Evolutionary conservation across 352 stramenopile species (phyloP).

Genomic region (Elongisporangium senticosum): DNA sequence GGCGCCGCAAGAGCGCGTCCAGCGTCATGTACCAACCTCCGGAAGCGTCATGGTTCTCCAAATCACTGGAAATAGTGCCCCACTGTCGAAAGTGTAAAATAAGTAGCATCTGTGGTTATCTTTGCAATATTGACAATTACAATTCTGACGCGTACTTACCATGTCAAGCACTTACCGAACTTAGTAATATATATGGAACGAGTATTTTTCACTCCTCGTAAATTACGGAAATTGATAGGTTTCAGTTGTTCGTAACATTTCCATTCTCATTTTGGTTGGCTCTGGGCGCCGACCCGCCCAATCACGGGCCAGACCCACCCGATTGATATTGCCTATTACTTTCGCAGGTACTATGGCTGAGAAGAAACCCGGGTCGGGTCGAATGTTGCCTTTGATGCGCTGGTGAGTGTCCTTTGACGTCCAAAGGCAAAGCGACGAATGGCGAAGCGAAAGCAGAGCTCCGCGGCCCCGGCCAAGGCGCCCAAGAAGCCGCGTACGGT

Average conservation of each 20-base stretch:
- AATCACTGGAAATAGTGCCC: not conserved
- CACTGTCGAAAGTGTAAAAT: not conserved
- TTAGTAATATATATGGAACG: too few relatives aligned
- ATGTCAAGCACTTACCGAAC: too few relatives aligned
- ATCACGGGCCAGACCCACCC: not conserved
- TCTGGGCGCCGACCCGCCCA: not conserved
- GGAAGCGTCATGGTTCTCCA: slow-evolving; percentile 6
- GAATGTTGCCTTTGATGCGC: not conserved
- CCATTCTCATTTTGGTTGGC: not conserved
- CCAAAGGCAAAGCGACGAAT: not conserved
- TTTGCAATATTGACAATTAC: not conserved
- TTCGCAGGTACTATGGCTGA: not conserved
- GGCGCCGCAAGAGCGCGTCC: not conserved
- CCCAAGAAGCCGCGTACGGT: not conserved
- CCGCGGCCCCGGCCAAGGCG: not conserved
- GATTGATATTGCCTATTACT: not conserved
- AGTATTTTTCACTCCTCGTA: not conserved
- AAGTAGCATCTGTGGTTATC: not conserved
- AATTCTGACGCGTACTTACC: too few relatives aligned
- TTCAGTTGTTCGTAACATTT: not conserved
- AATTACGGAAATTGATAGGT: not conserved
- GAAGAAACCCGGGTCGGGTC: not conserved
- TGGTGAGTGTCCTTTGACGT: not conserved
- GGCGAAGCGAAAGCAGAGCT: not conserved
- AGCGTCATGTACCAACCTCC: not conserved